Base-by-base conservation (phyloP, 2,329 filamentous ascomycete genomes). In the Aspergillus uvarum region DNA sequence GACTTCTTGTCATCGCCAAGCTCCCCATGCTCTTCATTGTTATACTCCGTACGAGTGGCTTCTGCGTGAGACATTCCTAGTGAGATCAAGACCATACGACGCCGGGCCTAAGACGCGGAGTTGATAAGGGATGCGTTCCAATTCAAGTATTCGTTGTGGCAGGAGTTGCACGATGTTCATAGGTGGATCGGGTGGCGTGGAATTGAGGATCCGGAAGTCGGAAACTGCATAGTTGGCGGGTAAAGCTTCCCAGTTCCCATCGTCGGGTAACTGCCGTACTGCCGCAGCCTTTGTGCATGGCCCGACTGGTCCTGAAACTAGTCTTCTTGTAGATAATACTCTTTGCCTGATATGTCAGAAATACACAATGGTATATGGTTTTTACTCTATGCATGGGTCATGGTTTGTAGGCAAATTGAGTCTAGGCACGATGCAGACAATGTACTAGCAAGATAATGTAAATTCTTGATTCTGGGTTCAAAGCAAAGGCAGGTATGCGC, bases 1-100 rank as follows among this genome's bases (percentile, higher is more conserved):
- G 89, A 86, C 82, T 93, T 95, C 80, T 88, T 95, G 82, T 83
- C 83, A 71, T 78, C 73, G 48, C 59, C 47, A 65, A 68, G 73
- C 24, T 65, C 70, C 59, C 76, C 74, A 61, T 74, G 73, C 60
- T 80, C 77, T 60, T 79, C 78, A 58, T 77, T 76, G 59, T 78
- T 74, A 24, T 79, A 80, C 63, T 77, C 79, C 51, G 73, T 68
- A 56, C 74, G 76, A 54, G 70, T 70, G 54, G 70, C 65, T 58
- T 79, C 73, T 47, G 74, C 74, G 67, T 76, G 74, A 59, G 80
- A 80, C 80, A 82, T 81, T 54, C 59, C 72, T 65, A 50, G 47
- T 56, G n/a, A 48, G 22, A 47, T 32, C 26, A 16, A 19, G 16
- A 16, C 16, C 16, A 44, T 44, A 16, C 38, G 38, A 6, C 38